A percentile compares a stretch with the other conserved stretches of the same genome.
phyloP scores from a whole-genome alignment of 441 rosid species.

The Euphorbia schlechtendalii region DNA sequence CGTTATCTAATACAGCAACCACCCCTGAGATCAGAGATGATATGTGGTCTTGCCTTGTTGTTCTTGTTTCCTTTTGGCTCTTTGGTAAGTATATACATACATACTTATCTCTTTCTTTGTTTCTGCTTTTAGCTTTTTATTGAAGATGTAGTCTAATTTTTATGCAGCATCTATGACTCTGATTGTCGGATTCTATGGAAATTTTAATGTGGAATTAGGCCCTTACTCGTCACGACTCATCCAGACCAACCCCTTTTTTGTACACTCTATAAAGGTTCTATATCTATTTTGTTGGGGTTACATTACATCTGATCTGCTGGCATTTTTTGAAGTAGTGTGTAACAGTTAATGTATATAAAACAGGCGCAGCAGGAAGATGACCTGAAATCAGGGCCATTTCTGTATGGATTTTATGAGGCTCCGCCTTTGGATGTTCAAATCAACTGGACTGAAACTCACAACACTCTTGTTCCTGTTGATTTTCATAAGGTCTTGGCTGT shows the following conservation, averaged over 20 bases:
- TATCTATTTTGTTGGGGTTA: neutral
- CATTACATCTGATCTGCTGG: too few species aligned
- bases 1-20: slow-evolving; percentile 20
- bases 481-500: slow-evolving; percentile 31
- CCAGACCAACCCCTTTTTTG: slow-evolving; percentile 33
- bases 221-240: slow-evolving; percentile 39
- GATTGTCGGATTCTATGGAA: slow-evolving; percentile 45
- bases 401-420: slow-evolving; percentile 35
- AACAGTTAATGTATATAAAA: neutral
- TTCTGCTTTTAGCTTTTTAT: neutral
- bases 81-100: too few species aligned
- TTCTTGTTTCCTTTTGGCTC: slow-evolving; percentile 38
- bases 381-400: slow-evolving; percentile 28
- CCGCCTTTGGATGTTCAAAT: slow-evolving; percentile 35
- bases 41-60: slow-evolving; percentile 33
- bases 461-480: slow-evolving; percentile 26
- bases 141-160: neutral
- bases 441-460: slow-evolving; percentile 38
- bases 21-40: slow-evolving; percentile 27
- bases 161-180: slow-evolving; percentile 41
- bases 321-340: neutral
- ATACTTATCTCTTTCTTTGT: slow-evolving; percentile 10
- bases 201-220: slow-evolving; percentile 32
- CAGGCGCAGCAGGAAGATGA: slow-evolving; percentile 32
- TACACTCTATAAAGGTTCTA: slow-evolving; percentile 39